These are phyloP conservation scores for Nasturtium officinale DNA, from an alignment of 345 rosid species.

Conservation along the genomic window DNA sequence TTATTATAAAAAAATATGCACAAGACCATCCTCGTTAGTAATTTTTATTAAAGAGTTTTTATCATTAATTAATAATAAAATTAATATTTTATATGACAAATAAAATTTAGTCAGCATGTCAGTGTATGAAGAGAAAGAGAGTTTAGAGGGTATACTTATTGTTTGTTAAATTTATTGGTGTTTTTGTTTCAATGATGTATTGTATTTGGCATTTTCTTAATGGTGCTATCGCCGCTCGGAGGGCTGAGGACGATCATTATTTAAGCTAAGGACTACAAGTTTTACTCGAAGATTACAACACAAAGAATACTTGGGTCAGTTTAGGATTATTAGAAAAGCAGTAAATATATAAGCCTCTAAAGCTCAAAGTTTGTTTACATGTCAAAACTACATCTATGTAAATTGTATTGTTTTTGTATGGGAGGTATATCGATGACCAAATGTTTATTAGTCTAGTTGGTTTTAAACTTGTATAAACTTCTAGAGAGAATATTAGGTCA, in stretches of 20 bases:
- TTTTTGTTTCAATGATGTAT: constrained; percentile 59
- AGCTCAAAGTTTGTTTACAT: constrained; percentile 3
- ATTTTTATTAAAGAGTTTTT: too few relatives aligned
- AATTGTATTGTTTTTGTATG: neutral
- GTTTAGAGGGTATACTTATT: too few relatives aligned
- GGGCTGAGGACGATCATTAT: constrained; percentile 65
- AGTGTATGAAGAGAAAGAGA: too few relatives aligned
- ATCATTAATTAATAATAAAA: too few relatives aligned
- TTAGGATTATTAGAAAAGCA: neutral
- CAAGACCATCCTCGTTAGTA: too few relatives aligned
- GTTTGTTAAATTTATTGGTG: neutral
- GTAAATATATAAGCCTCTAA: neutral
- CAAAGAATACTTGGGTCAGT: neutral
- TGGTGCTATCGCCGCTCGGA: constrained; percentile 73
- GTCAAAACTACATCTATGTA: constrained; percentile 2
- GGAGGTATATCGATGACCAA: neutral
- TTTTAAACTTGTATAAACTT: constrained; percentile 15
- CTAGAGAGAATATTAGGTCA: neutral
- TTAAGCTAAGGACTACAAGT: constrained; percentile 53
- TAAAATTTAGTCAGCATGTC: too few relatives aligned
- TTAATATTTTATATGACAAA: too few relatives aligned
- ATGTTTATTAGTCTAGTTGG: neutral
- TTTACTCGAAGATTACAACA: constrained; percentile 51
- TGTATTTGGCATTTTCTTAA: constrained; percentile 51
- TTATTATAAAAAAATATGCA: too few relatives aligned